Conservation (phyloP, 306 rosid species). For the Ziziphus jujuba region DNA sequence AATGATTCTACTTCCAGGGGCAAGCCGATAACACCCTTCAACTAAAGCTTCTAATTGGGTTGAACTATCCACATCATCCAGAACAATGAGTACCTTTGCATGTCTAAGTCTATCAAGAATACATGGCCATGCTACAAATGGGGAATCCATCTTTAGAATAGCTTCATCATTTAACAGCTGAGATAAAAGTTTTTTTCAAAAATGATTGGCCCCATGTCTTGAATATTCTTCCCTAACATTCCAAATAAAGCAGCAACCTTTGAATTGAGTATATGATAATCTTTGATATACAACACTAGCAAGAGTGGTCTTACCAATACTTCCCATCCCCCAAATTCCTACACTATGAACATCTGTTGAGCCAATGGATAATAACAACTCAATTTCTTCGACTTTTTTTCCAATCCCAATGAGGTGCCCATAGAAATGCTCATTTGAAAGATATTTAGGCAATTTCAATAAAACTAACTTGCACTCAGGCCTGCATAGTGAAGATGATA, state of each 20-base stretch:
- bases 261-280: not conserved
- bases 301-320: not conserved
- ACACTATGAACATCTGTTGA: not conserved
- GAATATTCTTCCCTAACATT: not conserved
- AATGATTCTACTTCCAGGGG: not conserved
- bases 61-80: not conserved
- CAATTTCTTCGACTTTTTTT: not conserved
- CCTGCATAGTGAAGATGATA: too few species aligned
- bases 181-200: not conserved
- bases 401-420: not conserved
- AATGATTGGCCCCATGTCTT: not conserved
- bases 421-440: too few species aligned
- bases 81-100: not conserved
- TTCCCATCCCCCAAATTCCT: not conserved
- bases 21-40: not conserved
- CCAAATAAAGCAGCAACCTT: not conserved
- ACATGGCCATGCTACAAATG: not conserved
- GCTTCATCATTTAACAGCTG: not conserved
- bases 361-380: not conserved
- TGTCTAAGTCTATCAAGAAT: not conserved
- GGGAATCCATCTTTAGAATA: not conserved
- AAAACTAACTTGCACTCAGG: too few species aligned
- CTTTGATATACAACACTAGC: not conserved
- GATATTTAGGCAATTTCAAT: too few species aligned
- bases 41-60: not conserved